These are phyloP conservation scores for Rubia peregrina DNA, from an alignment of 305 asterid genomes.

Conservation along the genomic window DNA sequence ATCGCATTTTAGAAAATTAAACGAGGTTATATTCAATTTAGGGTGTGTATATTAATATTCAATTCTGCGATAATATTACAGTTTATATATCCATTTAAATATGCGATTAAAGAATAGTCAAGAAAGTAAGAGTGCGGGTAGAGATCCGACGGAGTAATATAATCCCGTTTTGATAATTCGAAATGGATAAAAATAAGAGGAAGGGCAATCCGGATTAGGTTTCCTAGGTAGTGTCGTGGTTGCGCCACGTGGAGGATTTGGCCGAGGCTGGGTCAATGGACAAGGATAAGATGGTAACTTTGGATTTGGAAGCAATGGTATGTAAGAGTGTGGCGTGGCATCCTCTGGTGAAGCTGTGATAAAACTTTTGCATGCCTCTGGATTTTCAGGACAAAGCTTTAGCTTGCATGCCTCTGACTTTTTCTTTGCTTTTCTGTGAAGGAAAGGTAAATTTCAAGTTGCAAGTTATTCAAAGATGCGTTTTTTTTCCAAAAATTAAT, in stretches of 20 bases:
- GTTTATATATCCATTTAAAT: no score
- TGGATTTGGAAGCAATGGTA: conserved; percentile 37
- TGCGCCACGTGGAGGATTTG: conserved; percentile 25
- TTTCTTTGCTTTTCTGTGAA: not conserved
- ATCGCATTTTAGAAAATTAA: no score
- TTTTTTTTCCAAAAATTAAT: not conserved
- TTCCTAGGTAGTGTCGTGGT: not conserved
- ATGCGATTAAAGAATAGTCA: no score
- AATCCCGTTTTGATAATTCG: no score
- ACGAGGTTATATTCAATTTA: no score
- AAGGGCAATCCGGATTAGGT: conserved; percentile 17
- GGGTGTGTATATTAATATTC: no score
- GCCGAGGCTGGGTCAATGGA: not conserved
- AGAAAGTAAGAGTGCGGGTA: no score
- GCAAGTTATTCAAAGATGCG: not conserved
- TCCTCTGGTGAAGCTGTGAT: conserved; percentile 10
- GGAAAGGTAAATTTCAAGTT: not conserved
- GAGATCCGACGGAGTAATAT: no score
- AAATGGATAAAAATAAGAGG: no score
- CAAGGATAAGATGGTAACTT: conserved; percentile 20
- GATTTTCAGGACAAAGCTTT: conserved; percentile 12
- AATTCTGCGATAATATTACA: no score
- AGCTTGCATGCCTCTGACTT: not conserved
- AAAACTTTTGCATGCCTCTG: conserved; percentile 11
- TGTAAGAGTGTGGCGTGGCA: conserved; percentile 28